Evolutionary conservation across 225 moss, liverwort and hornwort genomes (phyloP).

Genomic region (Sphagnum contortum): DNA sequence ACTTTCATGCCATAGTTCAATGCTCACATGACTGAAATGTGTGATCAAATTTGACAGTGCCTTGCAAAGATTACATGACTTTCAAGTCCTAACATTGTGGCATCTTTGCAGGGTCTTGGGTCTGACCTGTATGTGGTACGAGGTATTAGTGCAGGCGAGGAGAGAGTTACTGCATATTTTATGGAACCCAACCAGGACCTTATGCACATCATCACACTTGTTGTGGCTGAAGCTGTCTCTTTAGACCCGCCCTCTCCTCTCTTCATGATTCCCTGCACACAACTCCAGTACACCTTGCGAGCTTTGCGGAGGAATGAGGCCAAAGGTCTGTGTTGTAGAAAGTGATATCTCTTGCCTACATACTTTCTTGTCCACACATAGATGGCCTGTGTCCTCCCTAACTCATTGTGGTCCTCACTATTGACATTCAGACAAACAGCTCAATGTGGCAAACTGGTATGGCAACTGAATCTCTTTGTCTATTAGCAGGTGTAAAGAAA

Average conservation of each 20-base stretch:
- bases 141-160: conserved; percentile 83
- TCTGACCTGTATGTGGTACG: conserved; percentile 92
- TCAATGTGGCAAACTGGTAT: too few relatives aligned
- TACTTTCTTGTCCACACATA: background rate
- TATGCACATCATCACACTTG: conserved; percentile 70
- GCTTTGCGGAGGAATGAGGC: conserved; percentile 78
- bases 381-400: too few relatives aligned
- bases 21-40: too few relatives aligned
- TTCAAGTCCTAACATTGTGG: too few relatives aligned
- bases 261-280: conserved; percentile 83
- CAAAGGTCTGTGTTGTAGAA: conserved; percentile 33
- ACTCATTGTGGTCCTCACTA: too few relatives aligned
- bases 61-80: too few relatives aligned
- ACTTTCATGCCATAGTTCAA: too few relatives aligned
- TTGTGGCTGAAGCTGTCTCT: conserved; percentile 88
- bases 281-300: conserved; percentile 70
- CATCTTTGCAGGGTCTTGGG: conserved; percentile 57
- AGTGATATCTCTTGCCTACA: background rate
- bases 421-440: too few relatives aligned
- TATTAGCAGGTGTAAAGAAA: too few relatives aligned
- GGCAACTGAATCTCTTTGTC: too few relatives aligned
- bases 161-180: conserved; percentile 75
- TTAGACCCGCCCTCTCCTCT: conserved; percentile 87
- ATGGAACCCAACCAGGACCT: conserved; percentile 73
- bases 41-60: too few relatives aligned